A percentile compares a stretch with the other conserved stretches of the same genome.
Conservation (phyloP, 768 basidiomycete species). For the Agaricus sinodeliciosus region DNA sequence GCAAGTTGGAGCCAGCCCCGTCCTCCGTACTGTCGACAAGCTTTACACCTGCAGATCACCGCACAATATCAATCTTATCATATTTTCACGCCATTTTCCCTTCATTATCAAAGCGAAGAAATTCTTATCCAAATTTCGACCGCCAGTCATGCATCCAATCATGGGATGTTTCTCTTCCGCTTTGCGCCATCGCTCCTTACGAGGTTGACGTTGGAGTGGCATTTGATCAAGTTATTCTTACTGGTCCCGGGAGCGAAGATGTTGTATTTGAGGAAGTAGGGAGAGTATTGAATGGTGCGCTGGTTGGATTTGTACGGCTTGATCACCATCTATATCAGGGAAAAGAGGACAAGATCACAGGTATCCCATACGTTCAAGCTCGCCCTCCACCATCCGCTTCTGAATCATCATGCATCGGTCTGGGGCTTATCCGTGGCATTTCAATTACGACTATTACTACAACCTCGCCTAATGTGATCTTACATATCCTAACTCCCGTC, state of each 20-base stretch:
- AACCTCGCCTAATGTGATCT: conserved; percentile 14
- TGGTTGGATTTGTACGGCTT: conserved; percentile 64
- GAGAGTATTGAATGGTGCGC: conserved; percentile 69
- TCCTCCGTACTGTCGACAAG: conserved; percentile 36
- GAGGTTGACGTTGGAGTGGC: conserved; percentile 54
- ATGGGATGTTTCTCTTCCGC: conserved; percentile 67
- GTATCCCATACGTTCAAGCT: conserved; percentile 55
- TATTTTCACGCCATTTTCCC: conserved; percentile 62
- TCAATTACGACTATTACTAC: conserved; percentile 11
- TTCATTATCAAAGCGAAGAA: conserved; percentile 5
- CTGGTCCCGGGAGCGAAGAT: conserved; percentile 74
- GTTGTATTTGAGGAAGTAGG: conserved; percentile 63
- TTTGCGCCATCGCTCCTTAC: conserved; percentile 67
- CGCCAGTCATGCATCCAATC: conserved; percentile 29
- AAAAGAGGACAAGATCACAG: background rate
- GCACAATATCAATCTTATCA: conserved; percentile 63
- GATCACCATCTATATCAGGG: background rate
- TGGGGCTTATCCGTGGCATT: conserved; percentile 67
- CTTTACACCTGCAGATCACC: conserved; percentile 60
- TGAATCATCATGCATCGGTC: conserved; percentile 61
- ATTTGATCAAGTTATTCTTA: conserved; percentile 58
- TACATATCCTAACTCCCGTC: conserved; percentile 82
- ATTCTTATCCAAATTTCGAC: conserved; percentile 12
- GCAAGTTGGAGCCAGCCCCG: conserved; percentile 40
- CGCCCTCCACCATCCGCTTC: conserved; percentile 47